phyloP scores from a whole-genome alignment of 2,329 filamentous ascomycete genomes.

The Epichloe hybrida region DNA sequence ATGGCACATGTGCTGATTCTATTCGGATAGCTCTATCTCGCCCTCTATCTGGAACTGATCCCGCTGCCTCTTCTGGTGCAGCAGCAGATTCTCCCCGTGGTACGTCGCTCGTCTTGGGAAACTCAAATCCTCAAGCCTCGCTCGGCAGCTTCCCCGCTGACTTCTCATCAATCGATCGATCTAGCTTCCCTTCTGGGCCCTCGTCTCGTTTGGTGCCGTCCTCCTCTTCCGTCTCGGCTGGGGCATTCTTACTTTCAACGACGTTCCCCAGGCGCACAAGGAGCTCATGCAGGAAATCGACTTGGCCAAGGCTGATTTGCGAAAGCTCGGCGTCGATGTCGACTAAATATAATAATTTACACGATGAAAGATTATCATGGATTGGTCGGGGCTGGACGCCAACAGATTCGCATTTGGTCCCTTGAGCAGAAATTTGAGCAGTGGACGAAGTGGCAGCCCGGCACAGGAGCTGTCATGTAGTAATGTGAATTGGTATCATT shows the following conservation, averaged over 20 bases:
- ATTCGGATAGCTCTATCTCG: conserved; percentile 67
- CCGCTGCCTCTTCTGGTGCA: conserved; percentile 68
- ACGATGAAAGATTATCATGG: not conserved
- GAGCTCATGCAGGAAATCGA: conserved; percentile 82
- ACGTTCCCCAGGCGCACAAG: conserved; percentile 79
- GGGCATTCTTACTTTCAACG: conserved; percentile 93
- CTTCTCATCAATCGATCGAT: not conserved
- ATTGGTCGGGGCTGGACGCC: not conserved
- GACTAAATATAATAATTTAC: conserved; percentile 36
- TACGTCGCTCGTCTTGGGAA: conserved; percentile 35
- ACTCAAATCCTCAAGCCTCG: not conserved
- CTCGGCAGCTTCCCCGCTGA: not conserved
- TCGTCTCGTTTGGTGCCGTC: conserved; percentile 84
- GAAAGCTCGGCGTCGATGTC: conserved; percentile 61
- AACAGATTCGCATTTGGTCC: not conserved
- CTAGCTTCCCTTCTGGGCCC: conserved; percentile 82
- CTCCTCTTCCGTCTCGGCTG: conserved; percentile 84
- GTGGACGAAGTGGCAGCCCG: not conserved
- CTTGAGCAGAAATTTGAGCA: not conserved
- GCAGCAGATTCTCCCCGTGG: conserved; percentile 73
- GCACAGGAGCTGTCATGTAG: not conserved
- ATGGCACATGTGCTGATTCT: not conserved
- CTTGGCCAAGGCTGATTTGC: conserved; percentile 59
- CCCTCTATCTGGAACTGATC: conserved; percentile 70
- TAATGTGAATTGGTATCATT: conserved; percentile 4